phyloP scores from a whole-genome alignment of 2,329 filamentous ascomycete species.

The Ilyonectria robusta region DNA sequence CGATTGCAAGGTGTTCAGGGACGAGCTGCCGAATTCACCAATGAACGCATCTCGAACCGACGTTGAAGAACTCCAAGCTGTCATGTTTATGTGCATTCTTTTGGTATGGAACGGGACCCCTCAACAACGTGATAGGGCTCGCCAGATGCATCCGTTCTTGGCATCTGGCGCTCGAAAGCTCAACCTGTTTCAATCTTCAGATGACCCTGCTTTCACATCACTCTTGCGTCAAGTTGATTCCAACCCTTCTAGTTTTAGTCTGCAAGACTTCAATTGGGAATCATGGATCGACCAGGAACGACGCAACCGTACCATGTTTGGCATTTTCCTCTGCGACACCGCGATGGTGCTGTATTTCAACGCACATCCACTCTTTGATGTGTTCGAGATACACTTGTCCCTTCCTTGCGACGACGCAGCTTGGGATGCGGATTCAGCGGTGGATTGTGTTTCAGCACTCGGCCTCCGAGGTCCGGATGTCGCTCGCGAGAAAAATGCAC shows the following conservation, averaged over 20 bases:
- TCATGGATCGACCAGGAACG: constrained; percentile 81
- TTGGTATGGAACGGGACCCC: constrained; percentile 80
- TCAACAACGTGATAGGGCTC: constrained; percentile 74
- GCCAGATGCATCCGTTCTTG: constrained; percentile 70
- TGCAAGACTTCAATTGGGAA: constrained; percentile 73
- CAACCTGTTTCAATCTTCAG: constrained; percentile 68
- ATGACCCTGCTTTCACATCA: constrained; percentile 66
- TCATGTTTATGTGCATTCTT: constrained; percentile 73
- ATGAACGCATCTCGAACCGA: constrained; percentile 55
- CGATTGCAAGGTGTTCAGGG: constrained; percentile 62
- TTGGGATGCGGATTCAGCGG: constrained; percentile 75
- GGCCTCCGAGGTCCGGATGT: constrained; percentile 72
- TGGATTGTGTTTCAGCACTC: constrained; percentile 75
- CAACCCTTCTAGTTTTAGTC: constrained; percentile 60
- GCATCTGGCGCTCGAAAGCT: constrained; percentile 70
- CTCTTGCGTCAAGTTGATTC: constrained; percentile 72
- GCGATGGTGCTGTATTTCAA: constrained; percentile 82
- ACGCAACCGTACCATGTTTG: constrained; percentile 75
- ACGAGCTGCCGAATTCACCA: constrained; percentile 36
- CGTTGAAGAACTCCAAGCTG: constrained; percentile 77
- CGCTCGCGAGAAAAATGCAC: constrained; percentile 69
- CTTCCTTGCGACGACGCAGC: constrained; percentile 80
- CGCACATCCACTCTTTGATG: constrained; percentile 72
- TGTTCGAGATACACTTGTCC: constrained; percentile 75
- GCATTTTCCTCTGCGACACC: constrained; percentile 75